Base-by-base conservation (phyloP, 2,329 filamentous ascomycete species). In the Ceratocystis destructans region DNA sequence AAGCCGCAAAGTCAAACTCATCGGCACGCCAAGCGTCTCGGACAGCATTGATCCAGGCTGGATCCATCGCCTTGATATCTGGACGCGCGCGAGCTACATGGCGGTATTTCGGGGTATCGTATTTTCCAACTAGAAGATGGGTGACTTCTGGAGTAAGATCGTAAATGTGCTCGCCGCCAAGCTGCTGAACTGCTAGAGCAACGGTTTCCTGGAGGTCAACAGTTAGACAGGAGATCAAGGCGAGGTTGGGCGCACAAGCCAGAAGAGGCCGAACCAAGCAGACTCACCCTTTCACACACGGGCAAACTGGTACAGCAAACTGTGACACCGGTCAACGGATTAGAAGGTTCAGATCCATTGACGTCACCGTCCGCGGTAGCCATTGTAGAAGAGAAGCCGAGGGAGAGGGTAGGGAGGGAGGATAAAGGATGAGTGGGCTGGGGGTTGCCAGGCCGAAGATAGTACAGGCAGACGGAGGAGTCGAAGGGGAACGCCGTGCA, bases 111-210 rank as follows among this genome's bases (percentile, higher is more conserved):
- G 88, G 85, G 0, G 93, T 97, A 73, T 93, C 84, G 72, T 90
- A 88, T 72, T 89, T 87, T 74, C 92, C 94, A 69, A 96, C 90
- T 69, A 99, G 83, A 61, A 99, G 85, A 77, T 99, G 94, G 4
- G 94, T 97, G 61, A 96, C 90, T 74, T 96, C 90, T 66, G 89
- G 89, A n/a, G 92, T 97, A 57, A 99, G 84, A 75, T 99, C 92
- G 75, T 91, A 88, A 72, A 89, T 91, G 80, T 96, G 89, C 68
- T 83, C 76, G 63, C 92, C 94, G 70, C 94, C 94, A 79, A 99
- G 90, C 73, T 96, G 85, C 69, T 80, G 76, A 20, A 89, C 88
- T 68, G 85, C 83, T 62, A 80, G 76, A 17, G 83, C 83, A 62
- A 90, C 80, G 65, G 84, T 79, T 55, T 77, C 76, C 80, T 82